Conservation (phyloP, 768 basidiomycete genomes). For the Trametes coccinea region DNA sequence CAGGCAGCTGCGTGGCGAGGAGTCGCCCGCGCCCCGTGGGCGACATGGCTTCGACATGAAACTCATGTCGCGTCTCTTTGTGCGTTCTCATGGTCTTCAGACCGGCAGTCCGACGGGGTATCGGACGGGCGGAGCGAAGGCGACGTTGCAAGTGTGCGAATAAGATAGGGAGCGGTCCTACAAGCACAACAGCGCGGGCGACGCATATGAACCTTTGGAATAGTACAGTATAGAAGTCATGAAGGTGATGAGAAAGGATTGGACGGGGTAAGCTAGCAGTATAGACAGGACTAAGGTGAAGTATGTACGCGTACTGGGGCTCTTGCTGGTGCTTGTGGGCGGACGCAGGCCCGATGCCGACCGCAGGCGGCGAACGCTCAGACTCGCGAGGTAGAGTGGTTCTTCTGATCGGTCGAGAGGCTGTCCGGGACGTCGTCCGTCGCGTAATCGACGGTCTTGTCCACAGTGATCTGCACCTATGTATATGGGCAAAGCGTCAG, state of each 20-base stretch:
- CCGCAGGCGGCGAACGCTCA: background rate
- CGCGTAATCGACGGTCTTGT: conserved; percentile 30
- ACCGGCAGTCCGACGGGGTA: background rate
- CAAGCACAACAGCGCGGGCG: conserved; percentile 7
- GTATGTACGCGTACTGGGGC: background rate
- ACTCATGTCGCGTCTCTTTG: background rate
- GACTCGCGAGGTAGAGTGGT: background rate
- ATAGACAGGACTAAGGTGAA: background rate
- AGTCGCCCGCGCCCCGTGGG: conserved; percentile 4
- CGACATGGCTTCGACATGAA: background rate
- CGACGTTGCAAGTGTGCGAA: background rate
- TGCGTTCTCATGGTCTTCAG: background rate
- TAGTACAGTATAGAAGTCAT: background rate
- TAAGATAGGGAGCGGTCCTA: background rate
- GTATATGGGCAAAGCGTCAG: conserved; percentile 5
- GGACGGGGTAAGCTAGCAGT: background rate
- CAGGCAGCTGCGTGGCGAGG: conserved; percentile 16
- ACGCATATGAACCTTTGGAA: background rate
- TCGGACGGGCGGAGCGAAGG: background rate
- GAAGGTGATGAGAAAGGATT: background rate
- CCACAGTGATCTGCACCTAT: conserved; percentile 30
- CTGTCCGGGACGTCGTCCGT: conserved; percentile 22
- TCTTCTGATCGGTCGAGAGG: conserved; percentile 8
- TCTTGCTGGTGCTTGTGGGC: background rate
- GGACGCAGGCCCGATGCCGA: no score